Evolutionary conservation across 164 flowering plant species (phyloP), one percentile per base, ranked within the genome.

Genomic region (Liquidambar formosana): DNA sequence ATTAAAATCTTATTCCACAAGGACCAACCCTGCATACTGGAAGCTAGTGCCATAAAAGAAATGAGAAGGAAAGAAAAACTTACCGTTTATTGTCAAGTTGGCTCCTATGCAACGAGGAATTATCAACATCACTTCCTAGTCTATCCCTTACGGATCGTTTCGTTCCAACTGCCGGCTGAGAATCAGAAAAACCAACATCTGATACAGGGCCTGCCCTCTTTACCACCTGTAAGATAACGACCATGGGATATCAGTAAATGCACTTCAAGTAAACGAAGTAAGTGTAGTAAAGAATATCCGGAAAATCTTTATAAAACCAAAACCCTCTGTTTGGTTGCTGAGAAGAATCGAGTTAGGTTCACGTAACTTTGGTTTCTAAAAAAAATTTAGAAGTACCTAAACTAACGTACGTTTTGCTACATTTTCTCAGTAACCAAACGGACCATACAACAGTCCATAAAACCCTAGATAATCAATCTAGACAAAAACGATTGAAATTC

Each of bases 131-230:
- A 75, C 79, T 80, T 22, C 94, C 97, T 66, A 92, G 75, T 74
- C 97, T 85, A 53, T 88, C 97, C 70, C 83, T 82, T 26, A 86
- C 73, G 5, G 97, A 81, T 25, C 91, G 81, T 77, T 92, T 89
- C 46, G 74, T 77, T 57, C 93, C 95, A 44, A 72, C 69, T 0
- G 68, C 63, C 5, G 79, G 78, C 26, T 43, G 25, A 27, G 77
- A 65, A 70, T 83, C 83, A 27, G 78, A 63, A 60, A 48, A 71
- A 33, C 62, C 69, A 54, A 22, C 77, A 71, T 85, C 86, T 13
- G 82, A 64, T n/a, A 28, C 75, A 25, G 70, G 16, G 10, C 77
- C 85, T 8, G 80, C 67, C 74, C 81, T 88, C 84, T 88, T 89
- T 59, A 92, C 88, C 63, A 87, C 93, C 95, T 92, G 70, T 21